Base-by-base conservation (phyloP, 768 basidiomycete species). In the Boletus barrowsii region DNA sequence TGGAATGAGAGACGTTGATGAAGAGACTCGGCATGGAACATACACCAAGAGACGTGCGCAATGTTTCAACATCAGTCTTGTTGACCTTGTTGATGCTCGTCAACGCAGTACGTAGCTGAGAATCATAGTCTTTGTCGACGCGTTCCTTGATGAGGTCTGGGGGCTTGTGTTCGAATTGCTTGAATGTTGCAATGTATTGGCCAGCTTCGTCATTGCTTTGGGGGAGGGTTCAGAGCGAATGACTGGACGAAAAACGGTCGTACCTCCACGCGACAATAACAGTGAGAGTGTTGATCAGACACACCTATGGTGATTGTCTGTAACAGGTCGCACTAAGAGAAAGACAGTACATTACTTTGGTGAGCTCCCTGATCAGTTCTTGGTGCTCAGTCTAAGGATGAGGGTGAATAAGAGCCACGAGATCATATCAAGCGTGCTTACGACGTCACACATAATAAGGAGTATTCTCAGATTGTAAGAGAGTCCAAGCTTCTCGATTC, bases 81-180 rank as follows among this genome's bases (percentile, higher is more conserved):
- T 98, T 98, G 57, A 99, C 92, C 61, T 90, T 93, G 66, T 83
- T 88, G 63, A 98, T 90, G 59, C 83, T 84, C 2, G 96, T 98
- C 26, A 99, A 76, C 1, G 90, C 81, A 18, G 83, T 82, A 52
- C 89, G 88, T 14, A 98, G 70, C 63, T 93, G 80, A 9, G 93
- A 84, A 58, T 79, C 73, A 64, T 97, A 93, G 62, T 92, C 88
- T 60, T 94, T 92, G 69, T 97, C 93, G 29, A 90, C 78, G 42
- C 93, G 87, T 68, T 98, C 97, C 69, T 94, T 96, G 75, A 99
- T 95, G 65, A 94, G 76, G 66, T 92, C 87, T 9, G 96, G 94
- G 10, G 93, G 83, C 63, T 90, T 94, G 76, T 92, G 87, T 68
- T 98, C 97, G 64, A 88, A 96, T 58, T 90, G 86, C 67, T 98